Percentiles rank a stretch among this genome's conserved stretches.
Evolutionary conservation across 805 yeast genomes (phyloP).

Genomic region (Lipomyces anomalus): DNA sequence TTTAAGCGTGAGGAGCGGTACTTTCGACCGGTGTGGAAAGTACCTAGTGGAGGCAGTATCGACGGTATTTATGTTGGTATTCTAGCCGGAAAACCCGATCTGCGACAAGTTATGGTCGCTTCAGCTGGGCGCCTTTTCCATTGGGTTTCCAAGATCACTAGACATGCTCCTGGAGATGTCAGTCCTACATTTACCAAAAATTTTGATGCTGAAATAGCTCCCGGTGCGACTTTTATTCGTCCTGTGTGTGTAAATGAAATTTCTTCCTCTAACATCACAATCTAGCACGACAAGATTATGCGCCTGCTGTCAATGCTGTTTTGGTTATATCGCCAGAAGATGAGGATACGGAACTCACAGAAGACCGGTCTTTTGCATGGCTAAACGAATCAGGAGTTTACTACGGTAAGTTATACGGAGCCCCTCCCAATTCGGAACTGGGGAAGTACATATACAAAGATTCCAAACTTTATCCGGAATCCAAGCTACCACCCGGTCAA

Average conservation of each 20-base stretch:
- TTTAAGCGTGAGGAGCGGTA: conserved; percentile 40
- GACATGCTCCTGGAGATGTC: conserved; percentile 23
- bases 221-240: conserved; percentile 21
- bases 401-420: conserved; percentile 35
- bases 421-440: conserved; percentile 23
- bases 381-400: conserved; percentile 44
- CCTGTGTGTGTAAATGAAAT: no score
- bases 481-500: conserved; percentile 15
- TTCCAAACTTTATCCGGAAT: conserved; percentile 34
- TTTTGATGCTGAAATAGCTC: conserved; percentile 26
- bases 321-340: conserved; percentile 22
- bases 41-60: conserved; percentile 26
- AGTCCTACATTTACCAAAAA: conserved; percentile 29
- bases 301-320: conserved; percentile 7
- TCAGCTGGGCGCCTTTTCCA: conserved; percentile 22
- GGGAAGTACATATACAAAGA: conserved; percentile 28
- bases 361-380: conserved; percentile 40
- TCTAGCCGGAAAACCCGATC: conserved; percentile 22
- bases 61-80: conserved; percentile 25
- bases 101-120: conserved; percentile 16
- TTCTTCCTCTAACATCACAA: no score
- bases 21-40: conserved; percentile 40
- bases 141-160: conserved; percentile 18
- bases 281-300: no score
- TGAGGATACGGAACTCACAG: conserved; percentile 16